Percentiles rank a stretch among this genome's conserved stretches.
phyloP scores from a whole-genome alignment of 768 basidiomycete species.

The Xerocomus potaroensis region DNA sequence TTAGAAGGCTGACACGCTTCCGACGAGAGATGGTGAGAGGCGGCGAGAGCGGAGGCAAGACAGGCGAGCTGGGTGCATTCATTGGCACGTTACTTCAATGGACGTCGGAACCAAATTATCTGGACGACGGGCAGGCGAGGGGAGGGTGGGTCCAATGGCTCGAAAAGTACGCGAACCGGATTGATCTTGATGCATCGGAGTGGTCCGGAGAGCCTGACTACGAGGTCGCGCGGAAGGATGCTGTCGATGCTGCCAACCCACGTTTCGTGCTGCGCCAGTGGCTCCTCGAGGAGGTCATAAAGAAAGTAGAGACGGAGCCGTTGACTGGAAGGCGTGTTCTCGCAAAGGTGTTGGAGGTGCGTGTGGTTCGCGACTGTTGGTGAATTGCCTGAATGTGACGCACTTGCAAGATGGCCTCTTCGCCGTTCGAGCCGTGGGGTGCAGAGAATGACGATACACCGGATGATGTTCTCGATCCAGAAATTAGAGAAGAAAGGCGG shows the following conservation, averaged over 20 bases:
- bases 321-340: constrained; percentile 62
- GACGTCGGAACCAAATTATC: constrained; percentile 42
- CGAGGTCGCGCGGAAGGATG: constrained; percentile 45
- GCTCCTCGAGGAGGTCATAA: constrained; percentile 92
- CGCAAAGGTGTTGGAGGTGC: constrained; percentile 77
- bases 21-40: constrained; percentile 34
- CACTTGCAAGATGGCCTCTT: constrained; percentile 70
- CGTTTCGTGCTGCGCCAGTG: constrained; percentile 93
- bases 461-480: constrained; percentile 48
- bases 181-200: constrained; percentile 46
- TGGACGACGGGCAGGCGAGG: constrained; percentile 44
- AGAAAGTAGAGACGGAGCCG: constrained; percentile 62
- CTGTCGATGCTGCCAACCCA: constrained; percentile 68
- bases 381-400: no score
- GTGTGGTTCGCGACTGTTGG: no score
- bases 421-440: constrained; percentile 86
- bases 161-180: constrained; percentile 52
- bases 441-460: constrained; percentile 52
- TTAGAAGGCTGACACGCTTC: constrained; percentile 70
- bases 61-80: constrained; percentile 35
- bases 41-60: constrained; percentile 11
- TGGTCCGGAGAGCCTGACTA: constrained; percentile 40
- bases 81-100: constrained; percentile 42
- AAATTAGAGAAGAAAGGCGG: constrained; percentile 65
- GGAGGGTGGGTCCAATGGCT: constrained; percentile 64